Evolutionary conservation across 805 yeast genomes (phyloP), one percentile per base, ranked within the genome.

Genomic region (Candida easanensis): DNA sequence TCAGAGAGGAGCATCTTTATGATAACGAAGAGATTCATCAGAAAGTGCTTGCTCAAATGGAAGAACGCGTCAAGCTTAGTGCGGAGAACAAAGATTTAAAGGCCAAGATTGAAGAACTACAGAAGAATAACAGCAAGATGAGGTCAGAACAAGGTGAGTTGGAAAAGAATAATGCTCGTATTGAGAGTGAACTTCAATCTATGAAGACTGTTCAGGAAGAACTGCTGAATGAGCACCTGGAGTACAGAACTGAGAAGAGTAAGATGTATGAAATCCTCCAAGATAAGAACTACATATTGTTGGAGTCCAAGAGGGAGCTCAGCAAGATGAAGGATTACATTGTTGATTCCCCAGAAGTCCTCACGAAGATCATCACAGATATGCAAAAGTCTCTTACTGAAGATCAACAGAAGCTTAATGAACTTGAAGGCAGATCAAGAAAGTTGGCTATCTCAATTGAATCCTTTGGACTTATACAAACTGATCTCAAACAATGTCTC

Each of bases 1-100:
- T 85, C 56, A 73, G 95, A 51, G 95, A 87, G 53, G 88, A 82
- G 50, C 80, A 85, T 46, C 75, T 82, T 60, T 73, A 70, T 19
- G 89, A 84, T 51, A 81, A 85, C 56, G 88, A 82, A 48, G 76
- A 75, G 20, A 66, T 84, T 20, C 77, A 83, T 22, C 65, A 71
- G 6, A 68, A 71, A 35, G 76, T 80, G 46, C 84, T 81, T 40
- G 57, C 68, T 10, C 64, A 75, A 38, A 62, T 78, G 16, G 74
- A 71, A 21, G 66, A 71, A 40, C 68, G 71, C 36, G 70, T 73
- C 43, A 61, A 66, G 15, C 68, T 75, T 18, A 61, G 69, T 25
- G 70, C 66, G 36, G 70, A 66, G 47, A 72, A 68, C 48, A 65
- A 63, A 41, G 53, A 58, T 4, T 47, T 73, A 36, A 60, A 57